Conservation (phyloP, 139 green algal species). For the Edaphochlamys debaryana region DNA sequence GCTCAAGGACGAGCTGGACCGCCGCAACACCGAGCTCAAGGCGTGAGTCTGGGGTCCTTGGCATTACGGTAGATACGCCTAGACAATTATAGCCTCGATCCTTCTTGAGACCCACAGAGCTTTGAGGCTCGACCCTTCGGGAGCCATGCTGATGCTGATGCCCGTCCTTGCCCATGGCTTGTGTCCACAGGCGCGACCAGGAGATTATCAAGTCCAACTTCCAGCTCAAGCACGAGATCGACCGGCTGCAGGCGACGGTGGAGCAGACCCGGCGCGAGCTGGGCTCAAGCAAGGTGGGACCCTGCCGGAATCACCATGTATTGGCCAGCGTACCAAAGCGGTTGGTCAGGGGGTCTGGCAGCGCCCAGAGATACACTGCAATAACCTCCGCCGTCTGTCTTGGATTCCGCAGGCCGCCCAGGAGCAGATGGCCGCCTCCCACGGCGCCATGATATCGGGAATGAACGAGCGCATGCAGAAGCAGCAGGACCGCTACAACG, state of each 20-base stretch:
- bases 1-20: conserved; percentile 29
- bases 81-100: no score
- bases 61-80: no score
- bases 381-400: no score
- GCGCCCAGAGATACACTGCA: no score
- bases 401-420: conserved; percentile 1
- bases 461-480: conserved; percentile 28
- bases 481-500: conserved; percentile 1
- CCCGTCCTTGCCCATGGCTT: no score
- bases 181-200: conserved; percentile 21
- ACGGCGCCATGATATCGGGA: not conserved
- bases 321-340: no score
- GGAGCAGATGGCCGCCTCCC: conserved; percentile 16
- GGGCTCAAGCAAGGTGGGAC: not conserved
- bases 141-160: no score
- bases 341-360: no score
- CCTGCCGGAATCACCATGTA: no score
- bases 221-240: conserved; percentile 13
- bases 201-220: conserved; percentile 34
- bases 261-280: conserved; percentile 19
- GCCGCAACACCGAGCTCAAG: conserved; percentile 18
- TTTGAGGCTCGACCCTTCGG: no score
- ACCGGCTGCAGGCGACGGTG: conserved; percentile 13
- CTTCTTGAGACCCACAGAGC: no score
- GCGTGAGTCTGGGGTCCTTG: not conserved